Evolutionary conservation across 2,329 filamentous ascomycete species (phyloP).

Genomic region (Penicillium sp.): DNA sequence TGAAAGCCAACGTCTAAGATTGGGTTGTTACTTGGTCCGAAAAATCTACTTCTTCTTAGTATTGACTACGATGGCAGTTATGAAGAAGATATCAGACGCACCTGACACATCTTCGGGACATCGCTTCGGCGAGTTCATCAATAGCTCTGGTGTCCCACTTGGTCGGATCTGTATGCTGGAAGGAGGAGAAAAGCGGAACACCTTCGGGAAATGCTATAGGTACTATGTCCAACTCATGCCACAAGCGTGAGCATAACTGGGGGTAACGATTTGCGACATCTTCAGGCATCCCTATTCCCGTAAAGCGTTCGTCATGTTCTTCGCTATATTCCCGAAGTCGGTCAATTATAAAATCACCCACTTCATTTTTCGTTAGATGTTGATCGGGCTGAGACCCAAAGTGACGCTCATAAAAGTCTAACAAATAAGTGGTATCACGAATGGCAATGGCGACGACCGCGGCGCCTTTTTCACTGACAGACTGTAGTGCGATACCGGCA

Average conservation of each 20-base stretch:
- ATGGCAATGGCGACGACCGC: constrained; percentile 61
- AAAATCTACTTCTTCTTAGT: constrained; percentile 48
- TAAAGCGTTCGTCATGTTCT: constrained; percentile 67
- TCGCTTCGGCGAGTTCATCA: constrained; percentile 77
- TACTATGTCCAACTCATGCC: constrained; percentile 72
- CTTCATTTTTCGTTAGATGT: constrained; percentile 35
- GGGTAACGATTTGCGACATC: constrained; percentile 60
- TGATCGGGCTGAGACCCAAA: constrained; percentile 45
- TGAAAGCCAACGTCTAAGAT: constrained; percentile 63
- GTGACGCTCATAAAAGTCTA: constrained; percentile 66
- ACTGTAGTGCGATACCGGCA: constrained; percentile 34
- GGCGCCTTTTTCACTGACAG: constrained; percentile 42
- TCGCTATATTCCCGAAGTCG: constrained; percentile 59
- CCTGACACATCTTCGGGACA: constrained; percentile 75
- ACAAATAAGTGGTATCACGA: constrained; percentile 69
- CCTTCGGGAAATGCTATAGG: constrained; percentile 58
- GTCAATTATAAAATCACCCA: constrained; percentile 58
- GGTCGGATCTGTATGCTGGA: neutral
- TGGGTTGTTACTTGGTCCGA: constrained; percentile 68
- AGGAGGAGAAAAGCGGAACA: constrained; percentile 21
- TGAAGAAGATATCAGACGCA: constrained; percentile 37
- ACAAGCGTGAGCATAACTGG: constrained; percentile 64
- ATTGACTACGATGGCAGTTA: neutral
- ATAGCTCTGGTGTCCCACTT: constrained; percentile 56
- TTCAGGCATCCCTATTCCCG: constrained; percentile 66